Conservation (phyloP, 2,329 filamentous ascomycete genomes). For the Sporothrix luriei region DNA sequence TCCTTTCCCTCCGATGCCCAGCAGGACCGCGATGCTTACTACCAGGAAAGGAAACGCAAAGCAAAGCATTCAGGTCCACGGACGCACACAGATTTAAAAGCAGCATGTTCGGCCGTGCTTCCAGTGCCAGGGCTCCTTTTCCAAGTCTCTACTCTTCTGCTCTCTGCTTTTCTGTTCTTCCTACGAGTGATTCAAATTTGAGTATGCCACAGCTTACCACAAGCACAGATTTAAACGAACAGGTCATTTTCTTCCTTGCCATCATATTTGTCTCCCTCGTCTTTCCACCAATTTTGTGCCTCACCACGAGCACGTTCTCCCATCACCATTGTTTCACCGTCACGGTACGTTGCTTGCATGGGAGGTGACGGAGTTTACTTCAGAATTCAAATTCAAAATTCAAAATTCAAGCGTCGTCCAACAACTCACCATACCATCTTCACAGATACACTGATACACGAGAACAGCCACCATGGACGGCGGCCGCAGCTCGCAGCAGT, state of each 20-base stretch:
- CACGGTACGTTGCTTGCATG: conserved; percentile 10
- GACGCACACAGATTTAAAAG: conserved; percentile 16
- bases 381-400: neutral
- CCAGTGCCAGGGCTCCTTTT: neutral
- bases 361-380: too few relatives aligned
- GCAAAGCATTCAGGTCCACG: neutral
- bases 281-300: neutral
- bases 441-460: neutral
- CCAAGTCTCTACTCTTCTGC: neutral
- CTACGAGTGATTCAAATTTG: too few relatives aligned
- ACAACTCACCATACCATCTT: neutral
- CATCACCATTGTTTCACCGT: neutral
- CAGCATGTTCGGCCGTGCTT: conserved; percentile 9
- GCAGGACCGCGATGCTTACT: neutral
- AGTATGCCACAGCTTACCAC: neutral
- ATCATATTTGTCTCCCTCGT: neutral
- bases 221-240: neutral
- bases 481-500: neutral
- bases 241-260: neutral
- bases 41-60: neutral
- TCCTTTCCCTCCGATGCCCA: conserved; percentile 4
- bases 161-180: neutral
- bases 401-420: neutral
- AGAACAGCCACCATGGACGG: neutral
- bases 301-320: neutral